These are phyloP conservation scores for Brachypodium distachyon DNA, from an alignment of 202 grass and related monocot species.

Conservation along the genomic window DNA sequence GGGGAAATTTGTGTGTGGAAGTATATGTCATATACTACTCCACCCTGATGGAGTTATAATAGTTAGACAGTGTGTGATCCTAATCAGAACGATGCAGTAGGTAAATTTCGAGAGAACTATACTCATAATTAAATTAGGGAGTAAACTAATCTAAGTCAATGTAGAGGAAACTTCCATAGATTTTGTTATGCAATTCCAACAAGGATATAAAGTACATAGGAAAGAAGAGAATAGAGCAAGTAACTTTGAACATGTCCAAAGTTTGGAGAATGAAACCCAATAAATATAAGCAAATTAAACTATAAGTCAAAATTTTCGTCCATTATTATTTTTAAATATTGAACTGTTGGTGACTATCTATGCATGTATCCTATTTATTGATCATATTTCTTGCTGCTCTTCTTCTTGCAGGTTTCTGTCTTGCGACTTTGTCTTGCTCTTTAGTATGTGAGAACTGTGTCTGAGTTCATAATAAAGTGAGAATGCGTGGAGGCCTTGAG, in stretches of 20 bases:
- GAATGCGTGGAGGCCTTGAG: constrained; percentile 27
- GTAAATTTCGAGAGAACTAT: neutral
- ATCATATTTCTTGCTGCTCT: neutral
- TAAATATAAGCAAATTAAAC: neutral
- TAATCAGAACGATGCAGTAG: constrained; percentile 6
- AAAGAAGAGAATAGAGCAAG: neutral
- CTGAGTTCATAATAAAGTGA: constrained; percentile 24
- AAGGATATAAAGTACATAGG: neutral
- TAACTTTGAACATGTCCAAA: constrained; percentile 16
- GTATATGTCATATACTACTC: neutral
- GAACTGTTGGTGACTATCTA: neutral
- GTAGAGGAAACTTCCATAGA: neutral
- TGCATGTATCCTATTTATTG: neutral
- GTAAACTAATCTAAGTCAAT: no score
- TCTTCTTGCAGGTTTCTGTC: constrained; percentile 20
- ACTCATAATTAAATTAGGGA: neutral
- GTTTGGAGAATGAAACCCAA: constrained; percentile 6
- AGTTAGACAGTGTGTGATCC: neutral
- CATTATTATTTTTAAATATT: neutral
- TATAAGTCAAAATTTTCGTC: neutral
- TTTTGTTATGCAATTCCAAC: neutral
- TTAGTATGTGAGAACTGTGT: neutral
- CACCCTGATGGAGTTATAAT: neutral
- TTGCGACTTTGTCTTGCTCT: neutral
- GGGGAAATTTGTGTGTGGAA: neutral